These are phyloP conservation scores for Begonia masoniana DNA, from an alignment of 306 rosid species.

Conservation along the genomic window DNA sequence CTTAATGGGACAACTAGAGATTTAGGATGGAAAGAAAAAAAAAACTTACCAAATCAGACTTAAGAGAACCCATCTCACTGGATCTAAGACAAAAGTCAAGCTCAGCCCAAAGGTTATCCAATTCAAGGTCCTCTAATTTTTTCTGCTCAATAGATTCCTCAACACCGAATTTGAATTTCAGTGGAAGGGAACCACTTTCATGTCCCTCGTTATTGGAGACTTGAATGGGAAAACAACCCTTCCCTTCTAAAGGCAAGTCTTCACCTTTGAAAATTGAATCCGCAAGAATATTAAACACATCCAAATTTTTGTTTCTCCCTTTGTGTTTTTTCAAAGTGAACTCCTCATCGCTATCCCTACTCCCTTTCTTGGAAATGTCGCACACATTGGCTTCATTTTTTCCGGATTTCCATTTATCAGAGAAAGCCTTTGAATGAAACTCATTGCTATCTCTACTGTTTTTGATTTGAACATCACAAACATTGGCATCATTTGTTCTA, in stretches of 20 bases:
- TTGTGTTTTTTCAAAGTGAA: too few relatives aligned
- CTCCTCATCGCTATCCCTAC: not conserved
- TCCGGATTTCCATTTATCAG: too few relatives aligned
- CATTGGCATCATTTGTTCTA: conserved; percentile 1
- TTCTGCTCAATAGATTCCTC: conserved; percentile 6
- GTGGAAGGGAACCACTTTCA: conserved; percentile 4
- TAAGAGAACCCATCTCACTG: too few relatives aligned
- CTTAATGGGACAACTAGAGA: too few relatives aligned
- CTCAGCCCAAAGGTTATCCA: too few relatives aligned
- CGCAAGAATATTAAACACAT: conserved; percentile 13
- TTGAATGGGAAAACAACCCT: not conserved
- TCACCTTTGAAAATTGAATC: conserved; percentile 16
- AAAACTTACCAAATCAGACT: too few relatives aligned
- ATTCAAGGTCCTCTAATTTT: conserved; percentile 21
- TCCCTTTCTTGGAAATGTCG: conserved; percentile 2
- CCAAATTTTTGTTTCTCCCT: not conserved
- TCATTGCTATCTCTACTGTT: too few relatives aligned
- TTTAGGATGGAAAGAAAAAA: too few relatives aligned
- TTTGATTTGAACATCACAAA: not conserved
- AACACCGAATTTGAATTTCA: conserved; percentile 13
- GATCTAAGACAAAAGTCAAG: too few relatives aligned
- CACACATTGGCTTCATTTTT: not conserved
- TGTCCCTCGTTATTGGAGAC: not conserved
- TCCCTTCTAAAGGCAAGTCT: conserved; percentile 14
- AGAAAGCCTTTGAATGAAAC: too few relatives aligned